Conservation (phyloP, 768 basidiomycete genomes). For the Suillus spraguei region DNA sequence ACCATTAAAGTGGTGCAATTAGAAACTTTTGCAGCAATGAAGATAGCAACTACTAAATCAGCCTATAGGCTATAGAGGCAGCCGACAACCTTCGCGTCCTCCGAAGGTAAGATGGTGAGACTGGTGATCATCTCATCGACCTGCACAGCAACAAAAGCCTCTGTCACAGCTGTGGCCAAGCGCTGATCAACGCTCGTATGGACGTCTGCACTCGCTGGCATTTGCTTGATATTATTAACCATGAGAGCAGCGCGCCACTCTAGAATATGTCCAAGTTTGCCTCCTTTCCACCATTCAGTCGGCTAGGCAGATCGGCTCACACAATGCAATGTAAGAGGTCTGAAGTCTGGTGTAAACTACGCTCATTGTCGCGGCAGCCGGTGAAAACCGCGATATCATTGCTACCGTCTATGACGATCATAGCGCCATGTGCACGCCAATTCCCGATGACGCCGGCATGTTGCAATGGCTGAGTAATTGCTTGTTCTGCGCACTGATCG, state of each 20-base stretch:
- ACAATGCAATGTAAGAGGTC: too few relatives aligned
- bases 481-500: too few relatives aligned
- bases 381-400: too few relatives aligned
- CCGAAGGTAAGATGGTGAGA: slow-evolving; percentile 23
- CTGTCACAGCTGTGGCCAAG: slow-evolving; percentile 63
- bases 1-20: slow-evolving; percentile 38
- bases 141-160: slow-evolving; percentile 64
- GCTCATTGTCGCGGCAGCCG: too few relatives aligned
- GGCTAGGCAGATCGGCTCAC: too few relatives aligned
- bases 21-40: neutral
- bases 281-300: too few relatives aligned
- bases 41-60: slow-evolving; percentile 20
- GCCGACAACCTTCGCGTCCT: slow-evolving; percentile 22
- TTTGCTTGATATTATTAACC: slow-evolving; percentile 40
- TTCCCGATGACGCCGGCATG: too few relatives aligned
- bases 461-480: too few relatives aligned
- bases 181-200: slow-evolving; percentile 58
- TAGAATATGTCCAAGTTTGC: slow-evolving; percentile 36
- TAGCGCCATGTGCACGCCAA: too few relatives aligned
- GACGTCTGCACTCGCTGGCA: slow-evolving; percentile 29
- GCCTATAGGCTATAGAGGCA: slow-evolving; percentile 31
- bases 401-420: too few relatives aligned
- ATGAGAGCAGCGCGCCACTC: slow-evolving; percentile 60
- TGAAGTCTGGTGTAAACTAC: too few relatives aligned
- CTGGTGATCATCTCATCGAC: slow-evolving; percentile 51